A percentile compares a stretch with the other conserved stretches of the same genome.
Evolutionary conservation across 2,329 filamentous ascomycete genomes (phyloP).

Genomic region (Orbilia javanica): DNA sequence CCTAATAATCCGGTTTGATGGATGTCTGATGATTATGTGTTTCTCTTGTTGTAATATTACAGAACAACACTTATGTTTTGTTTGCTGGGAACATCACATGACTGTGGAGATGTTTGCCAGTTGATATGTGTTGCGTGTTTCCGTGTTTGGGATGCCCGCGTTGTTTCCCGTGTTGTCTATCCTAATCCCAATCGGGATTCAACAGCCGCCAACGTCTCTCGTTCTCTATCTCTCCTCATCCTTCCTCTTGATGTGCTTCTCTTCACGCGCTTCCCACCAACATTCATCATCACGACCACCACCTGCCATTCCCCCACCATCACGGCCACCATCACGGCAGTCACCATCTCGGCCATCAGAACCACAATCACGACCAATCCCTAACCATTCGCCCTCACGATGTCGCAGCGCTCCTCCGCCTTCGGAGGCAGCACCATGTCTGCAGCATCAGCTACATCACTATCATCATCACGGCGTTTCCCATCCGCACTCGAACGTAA

Average conservation of each 20-base stretch:
- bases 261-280: background rate
- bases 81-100: too few species aligned
- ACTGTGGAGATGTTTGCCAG: background rate
- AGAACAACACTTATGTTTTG: background rate
- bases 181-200: background rate
- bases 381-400: constrained; percentile 1
- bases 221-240: background rate
- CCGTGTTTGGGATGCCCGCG: background rate
- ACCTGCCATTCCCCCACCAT: background rate
- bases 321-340: constrained; percentile 16
- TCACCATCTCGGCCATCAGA: constrained; percentile 3
- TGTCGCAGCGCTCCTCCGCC: constrained; percentile 27
- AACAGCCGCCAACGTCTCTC: background rate
- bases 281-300: background rate
- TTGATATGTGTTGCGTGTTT: background rate
- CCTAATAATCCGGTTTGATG: too few species aligned
- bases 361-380: background rate
- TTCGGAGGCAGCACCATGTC: constrained; percentile 34
- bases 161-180: background rate
- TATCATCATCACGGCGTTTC: constrained; percentile 11
- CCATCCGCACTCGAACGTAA: constrained; percentile 45
- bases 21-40: too few species aligned
- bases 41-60: too few species aligned
- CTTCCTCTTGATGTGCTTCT: background rate
- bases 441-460: constrained; percentile 1